Base-by-base conservation (phyloP, 768 basidiomycete species). In the Paxillus involutus region DNA sequence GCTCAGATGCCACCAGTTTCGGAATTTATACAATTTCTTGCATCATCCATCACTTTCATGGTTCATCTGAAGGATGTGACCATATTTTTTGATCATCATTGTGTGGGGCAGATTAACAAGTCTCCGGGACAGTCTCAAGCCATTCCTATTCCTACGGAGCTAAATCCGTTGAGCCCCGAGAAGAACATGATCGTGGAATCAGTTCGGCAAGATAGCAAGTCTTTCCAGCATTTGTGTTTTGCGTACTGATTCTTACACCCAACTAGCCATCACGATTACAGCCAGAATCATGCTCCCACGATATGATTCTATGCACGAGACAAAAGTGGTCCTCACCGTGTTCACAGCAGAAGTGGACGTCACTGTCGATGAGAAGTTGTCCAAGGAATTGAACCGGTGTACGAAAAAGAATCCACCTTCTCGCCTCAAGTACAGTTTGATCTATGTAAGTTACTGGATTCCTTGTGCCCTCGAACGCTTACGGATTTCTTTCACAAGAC, bases 31-130 rank as follows among this genome's bases (percentile, higher is more conserved):
- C 83, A 89, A 17, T 97, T 98, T 69, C 78, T 98, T 19, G 79
- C 86, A 24, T 93, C 93, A 6, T 91, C 89, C 1, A 85, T 98
- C 47, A 93, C 93, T 0, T 98, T 98, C 73, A 97, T 96, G 88
- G 74, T 79, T 3, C 78, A 84, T 56, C 78, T 98, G 7, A 74
- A 75, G 13, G 77, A 85, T 65, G 83, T 97, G 48, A 84, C 80
- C 57, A 80, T 98, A 19, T 91, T 81, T 67, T 81, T 95, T 35
- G 85, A 97, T 62, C 83, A 85, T 57, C 80, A 84, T 60, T 74
- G 83, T 35, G 73, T 94, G 2, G 81, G 82, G 10, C 76, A 73
- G 32, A 65, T 94, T 41, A 77, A 74, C 36, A 94, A 93, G 71
- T 73, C 77, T 3, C 61, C 74, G n/a, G 83, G 83, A 9, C 44